Conservation (phyloP, 371 early-diverging fungal genomes). For the Syncephalastrum monosporum region DNA sequence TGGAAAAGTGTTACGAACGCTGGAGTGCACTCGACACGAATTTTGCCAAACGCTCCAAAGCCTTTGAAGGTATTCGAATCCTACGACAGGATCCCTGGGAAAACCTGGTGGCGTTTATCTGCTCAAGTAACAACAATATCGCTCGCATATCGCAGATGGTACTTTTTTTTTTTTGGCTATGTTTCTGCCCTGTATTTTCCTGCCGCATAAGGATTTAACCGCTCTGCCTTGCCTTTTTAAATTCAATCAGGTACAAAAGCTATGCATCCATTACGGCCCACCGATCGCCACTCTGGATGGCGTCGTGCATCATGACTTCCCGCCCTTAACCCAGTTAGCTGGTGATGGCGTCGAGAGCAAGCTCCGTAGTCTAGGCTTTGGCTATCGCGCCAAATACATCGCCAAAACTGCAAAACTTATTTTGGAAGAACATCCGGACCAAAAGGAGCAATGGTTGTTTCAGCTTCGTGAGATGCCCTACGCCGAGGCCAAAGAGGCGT, state of each 20-base stretch:
- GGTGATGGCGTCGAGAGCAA: slow-evolving; percentile 58
- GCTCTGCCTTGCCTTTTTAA: too few species aligned
- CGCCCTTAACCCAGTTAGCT: slow-evolving; percentile 54
- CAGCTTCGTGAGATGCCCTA: slow-evolving; percentile 56
- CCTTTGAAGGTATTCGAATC: slow-evolving; percentile 76
- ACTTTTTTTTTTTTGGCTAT: slow-evolving; percentile 10
- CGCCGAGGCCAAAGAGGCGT: slow-evolving; percentile 56
- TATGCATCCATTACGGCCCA: slow-evolving; percentile 67
- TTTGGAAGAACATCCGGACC: slow-evolving; percentile 38
- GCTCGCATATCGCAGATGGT: slow-evolving; percentile 91
- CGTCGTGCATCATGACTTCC: slow-evolving; percentile 70
- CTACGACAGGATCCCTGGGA: slow-evolving; percentile 88
- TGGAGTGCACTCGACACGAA: slow-evolving; percentile 72
- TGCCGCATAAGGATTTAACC: too few species aligned
- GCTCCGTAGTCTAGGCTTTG: slow-evolving; percentile 85
- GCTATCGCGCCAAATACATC: slow-evolving; percentile 94
- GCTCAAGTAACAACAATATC: slow-evolving; percentile 96
- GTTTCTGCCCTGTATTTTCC: not conserved
- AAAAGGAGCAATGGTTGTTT: slow-evolving; percentile 59
- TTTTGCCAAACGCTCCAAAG: slow-evolving; percentile 56
- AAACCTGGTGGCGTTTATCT: slow-evolving; percentile 92
- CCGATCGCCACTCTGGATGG: slow-evolving; percentile 47
- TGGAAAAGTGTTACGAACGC: slow-evolving; percentile 58
- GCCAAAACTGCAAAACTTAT: slow-evolving; percentile 63
- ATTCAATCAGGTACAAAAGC: slow-evolving; percentile 54